Base-by-base conservation (phyloP, 768 basidiomycete species). In the Tubosaeta sp. region DNA sequence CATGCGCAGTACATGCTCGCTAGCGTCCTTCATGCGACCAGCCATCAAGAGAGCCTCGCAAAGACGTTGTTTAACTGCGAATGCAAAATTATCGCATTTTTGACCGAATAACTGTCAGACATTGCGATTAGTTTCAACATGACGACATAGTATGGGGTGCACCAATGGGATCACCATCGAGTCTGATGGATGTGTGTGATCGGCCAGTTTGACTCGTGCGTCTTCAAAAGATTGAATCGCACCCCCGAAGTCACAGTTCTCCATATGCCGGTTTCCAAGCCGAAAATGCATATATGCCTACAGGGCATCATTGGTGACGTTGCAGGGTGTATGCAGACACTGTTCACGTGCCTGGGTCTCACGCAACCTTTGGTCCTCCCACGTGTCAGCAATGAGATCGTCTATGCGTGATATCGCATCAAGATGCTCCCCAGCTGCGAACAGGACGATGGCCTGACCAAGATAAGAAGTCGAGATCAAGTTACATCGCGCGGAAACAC, bases 81-180 rank as follows among this genome's bases (percentile, higher is more conserved):
- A 8, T 0, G 6, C 11, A 4, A 54, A n/a, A 32, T 24, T 4
- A 4, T 54, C 43, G 27, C 51, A 57, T 2, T 39, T 35, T 53
- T 49, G 51, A 3, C 56, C 56, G 1, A 16, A 44, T 29, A 57
- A 48, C 56, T 56, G 25, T 22, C 12, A 19, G 12, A 6, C 3
- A 22, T 22, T 4, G 19, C 1, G 6, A 24, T 27, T 10, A 27
- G 6, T 27, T 8, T 29, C 9, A 9, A n/a, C 36, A 11, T n/a
- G 1, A 9, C 9, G 18, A 18, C 2, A 9, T 18, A 21, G 8
- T 18, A 11, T 16, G n/a, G 10, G 25, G 16, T 22, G 11, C 21
- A 45, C 44, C 44, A 45, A 34, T 2, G 34, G 35, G 4, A 27
- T 27, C 8, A 46, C 9, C 24, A 46, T n/a, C 32, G 12, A 25